Conservation (phyloP, 1,284 basidiomycete species). For the Mrakiaceae sp. region DNA sequence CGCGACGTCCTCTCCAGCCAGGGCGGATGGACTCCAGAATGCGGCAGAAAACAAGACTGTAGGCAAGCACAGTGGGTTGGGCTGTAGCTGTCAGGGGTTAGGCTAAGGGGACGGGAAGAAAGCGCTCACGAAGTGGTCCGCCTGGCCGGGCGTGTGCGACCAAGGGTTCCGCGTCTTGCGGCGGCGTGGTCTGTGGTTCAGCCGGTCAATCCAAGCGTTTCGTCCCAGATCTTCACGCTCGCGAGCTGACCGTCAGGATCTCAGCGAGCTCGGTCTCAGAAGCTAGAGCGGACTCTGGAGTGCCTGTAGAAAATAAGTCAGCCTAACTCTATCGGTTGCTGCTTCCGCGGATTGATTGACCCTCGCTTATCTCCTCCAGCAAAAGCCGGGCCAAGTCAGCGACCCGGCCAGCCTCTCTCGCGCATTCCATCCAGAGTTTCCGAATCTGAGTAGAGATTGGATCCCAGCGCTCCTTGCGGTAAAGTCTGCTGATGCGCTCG, state of each 20-base stretch:
- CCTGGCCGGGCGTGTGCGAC: background rate
- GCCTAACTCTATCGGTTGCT: conserved; percentile 10
- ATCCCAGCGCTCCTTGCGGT: conserved; percentile 67
- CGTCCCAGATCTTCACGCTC: background rate
- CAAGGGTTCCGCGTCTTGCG: conserved; percentile 31
- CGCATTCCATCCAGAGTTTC: conserved; percentile 64
- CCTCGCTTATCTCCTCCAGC: conserved; percentile 67
- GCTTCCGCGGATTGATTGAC: conserved; percentile 34
- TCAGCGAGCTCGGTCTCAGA: conserved; percentile 52
- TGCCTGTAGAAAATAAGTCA: conserved; percentile 28
- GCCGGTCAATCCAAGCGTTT: conserved; percentile 45
- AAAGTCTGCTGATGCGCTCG: conserved; percentile 71
- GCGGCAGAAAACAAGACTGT: conserved; percentile 53
- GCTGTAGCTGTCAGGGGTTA: background rate
- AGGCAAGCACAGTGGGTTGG: conserved; percentile 1
- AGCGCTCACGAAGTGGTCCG: background rate
- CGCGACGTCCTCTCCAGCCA: conserved; percentile 49
- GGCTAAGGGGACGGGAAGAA: background rate
- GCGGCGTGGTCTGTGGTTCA: too few species aligned
- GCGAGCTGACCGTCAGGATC: conserved; percentile 52
- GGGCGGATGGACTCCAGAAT: conserved; percentile 56
- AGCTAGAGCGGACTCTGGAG: background rate
- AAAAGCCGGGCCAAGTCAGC: conserved; percentile 59
- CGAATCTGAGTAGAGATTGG: conserved; percentile 58
- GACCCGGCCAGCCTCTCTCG: conserved; percentile 59